Evolutionary conservation across 2,329 filamentous ascomycete genomes (phyloP).

Genomic region (Colletotrichum camelliae): DNA sequence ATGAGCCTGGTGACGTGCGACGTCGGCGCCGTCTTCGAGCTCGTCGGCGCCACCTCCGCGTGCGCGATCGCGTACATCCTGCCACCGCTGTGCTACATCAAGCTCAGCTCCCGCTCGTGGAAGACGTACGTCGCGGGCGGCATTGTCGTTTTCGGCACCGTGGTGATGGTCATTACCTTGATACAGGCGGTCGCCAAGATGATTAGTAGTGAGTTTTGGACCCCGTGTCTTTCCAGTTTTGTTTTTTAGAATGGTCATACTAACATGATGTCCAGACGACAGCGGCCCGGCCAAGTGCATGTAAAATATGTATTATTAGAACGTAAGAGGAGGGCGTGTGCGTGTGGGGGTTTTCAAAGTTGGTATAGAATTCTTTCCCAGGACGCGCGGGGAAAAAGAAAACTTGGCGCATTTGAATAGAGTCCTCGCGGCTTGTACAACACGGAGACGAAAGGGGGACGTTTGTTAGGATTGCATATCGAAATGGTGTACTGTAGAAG

Average conservation of each 20-base stretch:
- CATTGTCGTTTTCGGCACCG: conserved; percentile 77
- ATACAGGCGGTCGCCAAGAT: conserved; percentile 77
- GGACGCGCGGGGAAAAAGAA: not conserved
- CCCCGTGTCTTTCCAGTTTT: not conserved
- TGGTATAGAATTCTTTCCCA: not conserved
- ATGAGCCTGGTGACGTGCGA: conserved; percentile 90
- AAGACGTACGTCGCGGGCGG: conserved; percentile 75
- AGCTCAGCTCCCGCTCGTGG: conserved; percentile 80
- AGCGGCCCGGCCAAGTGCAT: conserved; percentile 16
- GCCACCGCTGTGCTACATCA: conserved; percentile 94
- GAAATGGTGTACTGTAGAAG: not conserved
- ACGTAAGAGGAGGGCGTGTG: not conserved
- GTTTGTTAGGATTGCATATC: not conserved
- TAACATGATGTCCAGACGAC: not conserved
- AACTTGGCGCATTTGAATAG: not conserved
- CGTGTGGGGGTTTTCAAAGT: not conserved
- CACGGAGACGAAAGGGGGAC: not conserved
- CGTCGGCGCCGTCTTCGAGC: conserved; percentile 90
- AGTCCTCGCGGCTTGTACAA: not conserved
- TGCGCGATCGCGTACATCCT: conserved; percentile 95
- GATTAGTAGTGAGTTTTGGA: conserved; percentile 45
- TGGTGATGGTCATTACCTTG: conserved; percentile 83
- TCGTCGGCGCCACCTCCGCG: conserved; percentile 94
- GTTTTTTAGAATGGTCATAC: not conserved
- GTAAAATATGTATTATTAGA: conserved; percentile 10